These are phyloP conservation scores for Septoria petroselini DNA, from an alignment of 2,329 filamentous ascomycete species.

Conservation along the genomic window DNA sequence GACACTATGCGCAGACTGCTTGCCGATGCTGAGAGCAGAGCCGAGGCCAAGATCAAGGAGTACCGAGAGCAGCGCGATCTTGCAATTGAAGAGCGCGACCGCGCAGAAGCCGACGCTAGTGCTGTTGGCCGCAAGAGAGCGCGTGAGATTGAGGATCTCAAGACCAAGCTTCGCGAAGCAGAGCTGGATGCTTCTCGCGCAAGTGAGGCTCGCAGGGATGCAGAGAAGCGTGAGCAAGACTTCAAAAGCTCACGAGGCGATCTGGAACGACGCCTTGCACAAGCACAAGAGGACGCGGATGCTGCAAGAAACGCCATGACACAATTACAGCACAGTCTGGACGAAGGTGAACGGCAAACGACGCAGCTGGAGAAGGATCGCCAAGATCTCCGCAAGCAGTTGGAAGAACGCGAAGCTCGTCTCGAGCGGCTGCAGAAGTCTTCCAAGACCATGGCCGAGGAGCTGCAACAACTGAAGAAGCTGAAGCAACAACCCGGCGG, in stretches of 20 bases:
- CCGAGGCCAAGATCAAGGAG: slow-evolving; percentile 78
- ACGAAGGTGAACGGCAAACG: slow-evolving; percentile 81
- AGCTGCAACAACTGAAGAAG: slow-evolving; percentile 51
- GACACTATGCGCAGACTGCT: slow-evolving; percentile 92
- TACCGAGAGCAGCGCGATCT: slow-evolving; percentile 86
- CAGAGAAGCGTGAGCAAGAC: slow-evolving; percentile 70
- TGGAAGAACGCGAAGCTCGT: slow-evolving; percentile 23
- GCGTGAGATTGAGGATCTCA: slow-evolving; percentile 83
- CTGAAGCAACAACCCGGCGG: slow-evolving; percentile 40
- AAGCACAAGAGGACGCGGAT: slow-evolving; percentile 67
- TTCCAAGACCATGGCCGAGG: slow-evolving; percentile 59
- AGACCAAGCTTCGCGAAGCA: slow-evolving; percentile 71
- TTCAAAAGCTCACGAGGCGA: slow-evolving; percentile 72
- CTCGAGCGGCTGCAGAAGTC: slow-evolving; percentile 54
- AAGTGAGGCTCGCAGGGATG: slow-evolving; percentile 71
- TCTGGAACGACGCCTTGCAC: slow-evolving; percentile 67
- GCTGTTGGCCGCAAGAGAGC: slow-evolving; percentile 71
- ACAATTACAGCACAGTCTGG: slow-evolving; percentile 74
- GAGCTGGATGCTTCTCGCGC: slow-evolving; percentile 72
- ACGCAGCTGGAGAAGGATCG: slow-evolving; percentile 81
- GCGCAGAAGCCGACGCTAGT: slow-evolving; percentile 85
- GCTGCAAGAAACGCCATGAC: slow-evolving; percentile 75
- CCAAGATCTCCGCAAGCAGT: slow-evolving; percentile 42
- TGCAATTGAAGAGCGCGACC: slow-evolving; percentile 89
- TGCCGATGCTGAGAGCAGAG: slow-evolving; percentile 77